A percentile compares a stretch with the other conserved stretches of the same genome.
Evolutionary conservation across 169 alveolate genomes (phyloP).

Genomic region (Plasmodium ovale): DNA sequence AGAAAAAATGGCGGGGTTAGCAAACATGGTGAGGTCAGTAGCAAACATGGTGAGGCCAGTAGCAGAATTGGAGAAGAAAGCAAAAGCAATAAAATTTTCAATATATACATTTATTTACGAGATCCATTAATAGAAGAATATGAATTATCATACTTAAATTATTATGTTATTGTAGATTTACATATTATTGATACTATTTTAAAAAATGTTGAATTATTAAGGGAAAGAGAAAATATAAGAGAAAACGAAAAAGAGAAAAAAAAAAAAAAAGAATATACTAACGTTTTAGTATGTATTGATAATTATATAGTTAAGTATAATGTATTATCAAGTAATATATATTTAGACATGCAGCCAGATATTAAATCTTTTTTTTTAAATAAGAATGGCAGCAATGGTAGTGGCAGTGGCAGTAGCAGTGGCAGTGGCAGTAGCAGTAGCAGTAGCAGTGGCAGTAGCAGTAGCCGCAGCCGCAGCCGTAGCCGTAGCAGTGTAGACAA

Average conservation of each 20-base stretch:
- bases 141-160: slow-evolving; percentile 35
- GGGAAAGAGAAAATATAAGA: not conserved
- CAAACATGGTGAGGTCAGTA: not conserved
- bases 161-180: slow-evolving; percentile 39
- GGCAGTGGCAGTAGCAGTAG: not conserved
- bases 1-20: not conserved
- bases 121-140: slow-evolving; percentile 36
- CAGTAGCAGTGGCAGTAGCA: no score
- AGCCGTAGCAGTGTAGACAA: not conserved
- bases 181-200: slow-evolving; percentile 34
- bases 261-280: not conserved
- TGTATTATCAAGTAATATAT: slow-evolving; percentile 42
- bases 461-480: not conserved
- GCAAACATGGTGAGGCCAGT: not conserved
- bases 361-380: slow-evolving; percentile 16
- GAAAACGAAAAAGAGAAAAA: not conserved
- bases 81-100: slow-evolving; percentile 5
- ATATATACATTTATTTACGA: slow-evolving; percentile 50
- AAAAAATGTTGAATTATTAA: slow-evolving; percentile 41
- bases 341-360: slow-evolving; percentile 35
- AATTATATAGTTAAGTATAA: slow-evolving; percentile 59
- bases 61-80: not conserved
- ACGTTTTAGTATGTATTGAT: slow-evolving; percentile 46
- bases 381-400: not conserved
- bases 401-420: not conserved